Conservation (phyloP, 768 basidiomycete genomes). For the Mycena galericulata region DNA sequence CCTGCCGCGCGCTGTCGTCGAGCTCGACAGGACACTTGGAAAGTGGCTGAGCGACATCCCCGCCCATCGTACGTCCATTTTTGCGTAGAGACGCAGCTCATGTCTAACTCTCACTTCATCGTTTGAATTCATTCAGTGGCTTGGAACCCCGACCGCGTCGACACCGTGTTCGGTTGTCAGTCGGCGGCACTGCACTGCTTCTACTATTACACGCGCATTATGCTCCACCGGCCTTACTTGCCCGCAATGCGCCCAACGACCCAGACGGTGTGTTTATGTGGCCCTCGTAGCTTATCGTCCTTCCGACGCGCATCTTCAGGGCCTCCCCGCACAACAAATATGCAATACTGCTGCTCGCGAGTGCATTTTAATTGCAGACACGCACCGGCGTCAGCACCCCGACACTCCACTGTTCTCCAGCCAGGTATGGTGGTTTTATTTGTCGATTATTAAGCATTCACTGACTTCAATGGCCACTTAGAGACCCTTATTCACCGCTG, state of each 20-base stretch:
- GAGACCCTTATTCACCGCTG: constrained; percentile 14
- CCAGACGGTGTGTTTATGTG: not conserved
- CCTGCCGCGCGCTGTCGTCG: not conserved
- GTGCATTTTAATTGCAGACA: constrained; percentile 65
- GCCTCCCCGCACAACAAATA: constrained; percentile 70
- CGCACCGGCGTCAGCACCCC: constrained; percentile 43
- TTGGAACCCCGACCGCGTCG: not conserved
- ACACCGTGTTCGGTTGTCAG: not conserved
- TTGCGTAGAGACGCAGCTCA: not conserved
- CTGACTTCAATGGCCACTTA: not conserved
- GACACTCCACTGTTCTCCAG: constrained; percentile 14
- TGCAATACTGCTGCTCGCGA: constrained; percentile 74
- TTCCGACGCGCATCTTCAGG: not conserved
- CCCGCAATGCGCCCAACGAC: not conserved
- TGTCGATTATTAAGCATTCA: too few species aligned
- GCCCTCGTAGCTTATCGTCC: too few species aligned
- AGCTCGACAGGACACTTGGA: not conserved
- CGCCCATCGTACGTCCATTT: not conserved
- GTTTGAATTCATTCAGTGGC: not conserved
- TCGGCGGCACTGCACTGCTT: constrained; percentile 8
- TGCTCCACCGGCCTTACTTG: constrained; percentile 1
- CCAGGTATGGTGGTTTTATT: not conserved
- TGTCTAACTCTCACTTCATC: not conserved
- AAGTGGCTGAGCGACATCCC: constrained; percentile 3
- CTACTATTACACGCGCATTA: not conserved